Conservation (phyloP, 1,284 basidiomycete genomes). For the Ustilago trichophora region DNA sequence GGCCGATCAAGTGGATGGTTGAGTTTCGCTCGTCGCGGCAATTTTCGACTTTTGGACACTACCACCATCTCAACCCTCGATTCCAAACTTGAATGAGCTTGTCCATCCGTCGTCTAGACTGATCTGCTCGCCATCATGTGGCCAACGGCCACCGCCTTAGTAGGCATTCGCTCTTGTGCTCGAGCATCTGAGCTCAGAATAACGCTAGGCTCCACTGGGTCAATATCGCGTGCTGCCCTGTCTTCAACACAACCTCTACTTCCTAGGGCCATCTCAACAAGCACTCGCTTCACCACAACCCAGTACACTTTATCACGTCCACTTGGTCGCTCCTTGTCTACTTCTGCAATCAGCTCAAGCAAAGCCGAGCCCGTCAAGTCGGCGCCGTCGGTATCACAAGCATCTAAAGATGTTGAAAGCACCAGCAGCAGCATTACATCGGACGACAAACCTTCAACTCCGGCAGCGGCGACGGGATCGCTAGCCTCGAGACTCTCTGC, state of each 20-base stretch:
- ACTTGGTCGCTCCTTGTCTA: constrained; percentile 4
- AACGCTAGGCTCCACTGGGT: constrained; percentile 4
- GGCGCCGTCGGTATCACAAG: neutral
- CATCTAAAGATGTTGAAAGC: neutral
- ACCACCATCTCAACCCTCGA: neutral
- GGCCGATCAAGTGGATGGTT: constrained; percentile 4
- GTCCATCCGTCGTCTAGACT: neutral
- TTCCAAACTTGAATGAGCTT: constrained; percentile 1
- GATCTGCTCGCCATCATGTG: constrained; percentile 17
- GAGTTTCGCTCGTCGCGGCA: neutral
- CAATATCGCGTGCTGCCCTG: constrained; percentile 11
- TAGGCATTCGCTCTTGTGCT: constrained; percentile 28
- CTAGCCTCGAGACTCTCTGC: constrained; percentile 18
- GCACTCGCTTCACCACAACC: neutral
- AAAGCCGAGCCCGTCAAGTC: constrained; percentile 11
- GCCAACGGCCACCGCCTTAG: constrained; percentile 25
- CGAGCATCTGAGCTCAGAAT: constrained; percentile 9
- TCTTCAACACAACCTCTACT: neutral
- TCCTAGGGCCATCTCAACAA: neutral
- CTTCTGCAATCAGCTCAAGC: neutral
- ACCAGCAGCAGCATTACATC: neutral
- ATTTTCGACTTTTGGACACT: neutral
- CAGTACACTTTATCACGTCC: too few species aligned
- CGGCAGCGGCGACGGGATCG: constrained; percentile 3
- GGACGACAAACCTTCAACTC: neutral